Evolutionary conservation across 352 stramenopile species (phyloP).

Genomic region (Pythium brassicae): DNA sequence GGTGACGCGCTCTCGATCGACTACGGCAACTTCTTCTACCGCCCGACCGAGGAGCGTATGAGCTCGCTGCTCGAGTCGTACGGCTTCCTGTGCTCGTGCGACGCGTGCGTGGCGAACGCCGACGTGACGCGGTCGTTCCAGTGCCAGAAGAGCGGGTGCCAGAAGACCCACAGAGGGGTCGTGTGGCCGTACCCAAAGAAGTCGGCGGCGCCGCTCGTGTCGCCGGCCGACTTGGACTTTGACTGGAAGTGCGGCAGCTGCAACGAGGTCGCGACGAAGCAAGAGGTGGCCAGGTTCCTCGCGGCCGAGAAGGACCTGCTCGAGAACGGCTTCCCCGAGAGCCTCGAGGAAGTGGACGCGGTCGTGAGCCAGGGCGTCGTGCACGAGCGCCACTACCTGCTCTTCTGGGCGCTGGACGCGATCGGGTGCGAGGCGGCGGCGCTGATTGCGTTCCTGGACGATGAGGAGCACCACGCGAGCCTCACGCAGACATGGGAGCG

Average conservation of each 20-base stretch:
- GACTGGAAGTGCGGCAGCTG: slow-evolving; percentile 56
- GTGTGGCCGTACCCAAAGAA: slow-evolving; percentile 42
- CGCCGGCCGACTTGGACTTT: slow-evolving; percentile 41
- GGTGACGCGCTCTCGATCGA: slow-evolving; percentile 72
- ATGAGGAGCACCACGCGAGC: slow-evolving; percentile 26
- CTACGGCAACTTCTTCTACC: slow-evolving; percentile 80
- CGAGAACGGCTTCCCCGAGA: slow-evolving; percentile 59
- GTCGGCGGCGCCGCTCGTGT: slow-evolving; percentile 11
- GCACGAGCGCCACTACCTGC: slow-evolving; percentile 64
- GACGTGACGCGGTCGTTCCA: slow-evolving; percentile 56
- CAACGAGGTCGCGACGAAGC: slow-evolving; percentile 23
- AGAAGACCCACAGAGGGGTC: slow-evolving; percentile 18
- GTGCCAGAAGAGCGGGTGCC: slow-evolving; percentile 30
- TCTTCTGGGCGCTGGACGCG: slow-evolving; percentile 73
- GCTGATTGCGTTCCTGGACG: slow-evolving; percentile 26
- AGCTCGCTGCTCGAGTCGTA: slow-evolving; percentile 57
- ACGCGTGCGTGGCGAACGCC: slow-evolving; percentile 39
- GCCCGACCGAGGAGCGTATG: slow-evolving; percentile 51
- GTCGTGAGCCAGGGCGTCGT: slow-evolving; percentile 43
- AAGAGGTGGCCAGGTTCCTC: slow-evolving; percentile 32
- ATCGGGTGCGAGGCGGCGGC: slow-evolving; percentile 58
- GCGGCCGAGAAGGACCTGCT: slow-evolving; percentile 45
- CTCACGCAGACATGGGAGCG: slow-evolving; percentile 57
- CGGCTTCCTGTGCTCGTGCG: slow-evolving; percentile 60
- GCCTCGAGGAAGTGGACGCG: slow-evolving; percentile 47